These are phyloP conservation scores for Austroboletus eburneus DNA, from an alignment of 768 basidiomycete genomes.

Conservation along the genomic window DNA sequence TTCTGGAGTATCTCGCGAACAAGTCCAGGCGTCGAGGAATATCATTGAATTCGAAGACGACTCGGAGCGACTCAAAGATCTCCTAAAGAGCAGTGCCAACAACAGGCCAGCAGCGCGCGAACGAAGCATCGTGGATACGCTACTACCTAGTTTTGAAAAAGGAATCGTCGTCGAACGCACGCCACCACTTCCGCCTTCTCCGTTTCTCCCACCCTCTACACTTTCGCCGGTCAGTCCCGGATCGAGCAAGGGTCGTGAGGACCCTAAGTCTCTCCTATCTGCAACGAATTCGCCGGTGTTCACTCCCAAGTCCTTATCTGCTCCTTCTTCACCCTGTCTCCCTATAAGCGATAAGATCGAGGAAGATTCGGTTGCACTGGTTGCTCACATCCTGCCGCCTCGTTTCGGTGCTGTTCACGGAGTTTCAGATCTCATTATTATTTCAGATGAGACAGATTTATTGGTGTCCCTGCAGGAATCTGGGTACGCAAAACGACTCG, in stretches of 20 bases:
- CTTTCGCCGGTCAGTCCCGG: slow-evolving; percentile 12
- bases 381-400: slow-evolving; percentile 44
- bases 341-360: slow-evolving; percentile 13
- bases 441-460: slow-evolving; percentile 40
- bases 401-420: slow-evolving; percentile 35
- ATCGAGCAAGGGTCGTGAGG: slow-evolving; percentile 22
- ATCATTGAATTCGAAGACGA: slow-evolving; percentile 83
- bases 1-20: slow-evolving; percentile 66
- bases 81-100: slow-evolving; percentile 54
- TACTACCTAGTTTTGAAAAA: slow-evolving; percentile 31
- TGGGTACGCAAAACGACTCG: slow-evolving; percentile 50
- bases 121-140: slow-evolving; percentile 29
- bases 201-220: slow-evolving; percentile 3
- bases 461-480: slow-evolving; percentile 56
- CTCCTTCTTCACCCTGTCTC: slow-evolving; percentile 33
- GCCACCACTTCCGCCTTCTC: slow-evolving; percentile 11
- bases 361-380: slow-evolving; percentile 18
- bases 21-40: slow-evolving; percentile 73
- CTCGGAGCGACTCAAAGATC: slow-evolving; percentile 66
- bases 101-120: slow-evolving; percentile 31
- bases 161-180: slow-evolving; percentile 21
- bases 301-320: slow-evolving; percentile 34
- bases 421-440: slow-evolving; percentile 44
- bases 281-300: slow-evolving; percentile 42
- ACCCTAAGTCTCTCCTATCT: slow-evolving; percentile 43